Base-by-base conservation (phyloP, 768 basidiomycete species). In the Rhodosporidiobolus odoratus region DNA sequence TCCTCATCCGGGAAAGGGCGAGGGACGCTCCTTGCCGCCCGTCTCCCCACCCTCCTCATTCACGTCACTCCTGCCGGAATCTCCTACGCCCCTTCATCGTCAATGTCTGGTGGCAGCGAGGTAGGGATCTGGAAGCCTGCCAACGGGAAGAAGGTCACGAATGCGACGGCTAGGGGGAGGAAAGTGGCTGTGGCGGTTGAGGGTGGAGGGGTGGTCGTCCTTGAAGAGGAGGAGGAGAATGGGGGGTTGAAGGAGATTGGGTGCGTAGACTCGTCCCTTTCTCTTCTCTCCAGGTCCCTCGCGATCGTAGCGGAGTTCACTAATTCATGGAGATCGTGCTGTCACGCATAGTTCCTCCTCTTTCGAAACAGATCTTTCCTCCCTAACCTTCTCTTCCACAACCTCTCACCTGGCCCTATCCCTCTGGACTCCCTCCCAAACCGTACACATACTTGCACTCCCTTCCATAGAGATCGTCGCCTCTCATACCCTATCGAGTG, bases 1-100 rank as follows among this genome's bases (percentile, higher is more conserved):
- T 27, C 52, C 12, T 10, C 16, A 3, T 13, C 9, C 66, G 77
- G 81, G 10, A 79, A 81, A 1, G 76, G 82, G 38, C 76, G 79
- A 3, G 84, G 85, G 2, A 94, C 91, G 0, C 78, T 93, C 17
- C 85, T 86, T 0, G 82, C 88, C 41, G 82, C 84, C 6, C 89
- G 88, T 66, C 80, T 92, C 62, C 78, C 76, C 16, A 80, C 85
- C 59, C 86, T 87, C 0, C 78, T 88, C 13, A 84, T 91, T 0
- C 92, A 94, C 79, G 87, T 92, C 23, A 89, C 89, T 2, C 80
- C 84, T 8, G 81, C 80, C 25, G 85, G 83, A 9, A 83, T 87
- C 9, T n/a, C n/a, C n/a, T n/a, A n/a, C n/a, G n/a, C n/a, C 77
- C 81, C 30, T 79, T 90, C 30, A 78, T 89, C 8, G 85, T 90